Evolutionary conservation across 176 grass and related monocot species (phyloP), one percentile per base, ranked within the genome.

Genomic region (Cenchrus purpureus): DNA sequence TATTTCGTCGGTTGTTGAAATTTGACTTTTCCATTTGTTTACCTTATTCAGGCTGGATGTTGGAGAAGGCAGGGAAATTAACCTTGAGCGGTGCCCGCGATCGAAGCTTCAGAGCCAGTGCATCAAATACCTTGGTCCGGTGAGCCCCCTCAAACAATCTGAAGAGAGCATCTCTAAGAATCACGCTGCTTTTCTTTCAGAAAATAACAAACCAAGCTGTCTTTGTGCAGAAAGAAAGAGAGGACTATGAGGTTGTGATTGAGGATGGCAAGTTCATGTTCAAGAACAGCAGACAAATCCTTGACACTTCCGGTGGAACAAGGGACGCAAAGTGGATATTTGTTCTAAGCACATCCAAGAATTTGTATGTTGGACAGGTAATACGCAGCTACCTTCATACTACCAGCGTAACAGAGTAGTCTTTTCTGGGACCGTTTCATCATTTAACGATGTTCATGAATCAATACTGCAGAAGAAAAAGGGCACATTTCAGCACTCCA

Each of bases 61-160:
- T 15, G 97, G 97, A 77, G 93, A 96, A 79, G 97, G 97, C 51
- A 96, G 89, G 52, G 97, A 99, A 79, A 91, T 99, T 25, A 94
- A 89, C 80, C 77, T 99, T 44, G 86, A 92, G 1, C 68, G 84
- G 37, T 99, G 97, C 71, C n/a, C 87, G 0, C 88, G 91, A 32
- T 92, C 73, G 1, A 96, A 86, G 82, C 97, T 99, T 86, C 93
- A 86, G 20, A 92, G 79, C 80, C 91, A 99, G 71, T 99, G 97
- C 90, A 99, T 99, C 83, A 99, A 94, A 71, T 99, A 99, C 81
- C 97, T 99, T 28, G 93, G 91, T 68, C 93, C 93, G 37, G 94
- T 97, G 86, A 87, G 91, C 84, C 7, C 37, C 53, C 10, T 6
- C 16, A 73, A 57, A 34, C 4, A 61, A 3, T 85, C 29, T 71